These are phyloP conservation scores for Epichloe uncinata DNA, from an alignment of 2,329 filamentous ascomycete species.

Conservation along the genomic window DNA sequence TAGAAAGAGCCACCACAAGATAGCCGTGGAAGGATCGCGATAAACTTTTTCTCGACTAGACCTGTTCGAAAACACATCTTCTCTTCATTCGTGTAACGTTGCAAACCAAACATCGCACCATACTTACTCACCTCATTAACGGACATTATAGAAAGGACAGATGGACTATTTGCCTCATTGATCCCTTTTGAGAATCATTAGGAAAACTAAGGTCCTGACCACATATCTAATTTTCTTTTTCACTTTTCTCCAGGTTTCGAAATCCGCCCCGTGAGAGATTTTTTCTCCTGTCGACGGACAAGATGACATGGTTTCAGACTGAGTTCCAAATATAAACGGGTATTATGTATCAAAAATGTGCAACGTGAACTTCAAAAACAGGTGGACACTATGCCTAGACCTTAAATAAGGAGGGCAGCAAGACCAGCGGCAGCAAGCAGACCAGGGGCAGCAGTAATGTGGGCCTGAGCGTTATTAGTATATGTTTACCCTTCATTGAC, in stretches of 20 bases:
- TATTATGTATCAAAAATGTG: constrained; percentile 31
- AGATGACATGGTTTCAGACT: constrained; percentile 12
- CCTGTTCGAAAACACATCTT: not conserved
- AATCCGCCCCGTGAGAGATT: constrained; percentile 12
- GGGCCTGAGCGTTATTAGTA: constrained; percentile 14
- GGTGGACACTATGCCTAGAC: constrained; percentile 6
- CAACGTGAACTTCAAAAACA: constrained; percentile 16
- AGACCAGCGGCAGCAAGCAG: constrained; percentile 36
- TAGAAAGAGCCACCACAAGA: constrained; percentile 9
- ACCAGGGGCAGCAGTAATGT: constrained; percentile 33
- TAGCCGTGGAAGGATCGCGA: not conserved
- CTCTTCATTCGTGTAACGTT: constrained; percentile 3
- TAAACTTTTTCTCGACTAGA: not conserved
- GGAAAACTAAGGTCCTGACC: constrained; percentile 17
- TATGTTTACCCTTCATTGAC: not conserved
- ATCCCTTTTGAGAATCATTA: constrained; percentile 14
- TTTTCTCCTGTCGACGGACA: constrained; percentile 10
- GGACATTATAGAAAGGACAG: constrained; percentile 21
- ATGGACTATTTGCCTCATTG: constrained; percentile 23
- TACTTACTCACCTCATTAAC: constrained; percentile 16
- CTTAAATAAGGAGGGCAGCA: constrained; percentile 35
- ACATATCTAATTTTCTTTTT: constrained; percentile 14
- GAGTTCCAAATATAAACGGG: constrained; percentile 20
- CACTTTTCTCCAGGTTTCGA: constrained; percentile 8
- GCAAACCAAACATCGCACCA: constrained; percentile 10